Conservation (phyloP, 2,329 filamentous ascomycete species). For the Zymoseptoria tritici region DNA sequence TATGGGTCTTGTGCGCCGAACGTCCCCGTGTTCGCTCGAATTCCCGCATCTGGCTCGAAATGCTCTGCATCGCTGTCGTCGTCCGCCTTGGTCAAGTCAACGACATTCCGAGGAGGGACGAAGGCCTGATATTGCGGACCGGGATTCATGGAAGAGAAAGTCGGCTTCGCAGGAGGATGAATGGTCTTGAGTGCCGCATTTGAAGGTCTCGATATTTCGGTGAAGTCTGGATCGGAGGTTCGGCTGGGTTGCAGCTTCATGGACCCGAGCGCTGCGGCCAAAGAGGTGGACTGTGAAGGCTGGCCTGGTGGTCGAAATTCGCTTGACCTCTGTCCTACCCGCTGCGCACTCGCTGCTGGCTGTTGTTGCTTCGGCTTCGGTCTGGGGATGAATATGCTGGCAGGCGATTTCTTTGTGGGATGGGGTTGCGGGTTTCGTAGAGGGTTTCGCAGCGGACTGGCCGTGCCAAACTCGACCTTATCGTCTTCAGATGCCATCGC, state of each 20-base stretch:
- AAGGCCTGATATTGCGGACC: constrained; percentile 13
- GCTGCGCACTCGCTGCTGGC: constrained; percentile 2
- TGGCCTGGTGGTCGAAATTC: constrained; percentile 24
- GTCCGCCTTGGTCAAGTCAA: constrained; percentile 42
- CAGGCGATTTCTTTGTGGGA: constrained; percentile 18
- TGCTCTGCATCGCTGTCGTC: constrained; percentile 35
- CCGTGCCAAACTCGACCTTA: constrained; percentile 49
- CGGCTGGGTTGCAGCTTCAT: constrained; percentile 10
- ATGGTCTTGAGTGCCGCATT: constrained; percentile 42
- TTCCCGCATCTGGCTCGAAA: constrained; percentile 42
- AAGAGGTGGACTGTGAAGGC: not conserved
- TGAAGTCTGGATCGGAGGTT: constrained; percentile 21
- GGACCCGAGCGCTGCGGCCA: not conserved
- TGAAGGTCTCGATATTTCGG: constrained; percentile 39
- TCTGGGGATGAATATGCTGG: constrained; percentile 22
- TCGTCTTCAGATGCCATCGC: constrained; percentile 10
- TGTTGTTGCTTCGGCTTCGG: constrained; percentile 6
- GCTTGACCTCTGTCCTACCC: not conserved
- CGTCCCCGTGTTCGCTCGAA: constrained; percentile 38
- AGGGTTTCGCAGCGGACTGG: constrained; percentile 49
- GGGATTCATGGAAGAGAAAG: constrained; percentile 44
- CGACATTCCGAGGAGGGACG: constrained; percentile 30
- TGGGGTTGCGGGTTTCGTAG: constrained; percentile 23
- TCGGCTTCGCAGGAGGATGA: constrained; percentile 44
- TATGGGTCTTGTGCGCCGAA: constrained; percentile 50